Evolutionary conservation across 1,284 basidiomycete genomes (phyloP), one percentile per base, ranked within the genome.

Genomic region (Melanopsichium pennsylvanicum): DNA sequence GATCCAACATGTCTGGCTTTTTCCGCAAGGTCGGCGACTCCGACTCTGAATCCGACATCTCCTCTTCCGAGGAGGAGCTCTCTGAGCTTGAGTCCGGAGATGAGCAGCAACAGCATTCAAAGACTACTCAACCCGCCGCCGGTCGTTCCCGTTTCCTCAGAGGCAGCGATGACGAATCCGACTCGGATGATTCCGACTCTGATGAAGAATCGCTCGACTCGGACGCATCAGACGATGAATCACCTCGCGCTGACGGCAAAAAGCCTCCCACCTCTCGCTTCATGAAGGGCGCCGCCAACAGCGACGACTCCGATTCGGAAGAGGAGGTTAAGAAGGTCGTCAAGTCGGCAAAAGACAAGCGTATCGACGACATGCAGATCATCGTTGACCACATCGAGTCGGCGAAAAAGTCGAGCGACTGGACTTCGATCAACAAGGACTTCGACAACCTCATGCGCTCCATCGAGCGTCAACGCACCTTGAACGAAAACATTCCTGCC

Each of bases 361-460:
- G 92, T 42, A 81, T 91, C 72, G 91, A 90, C 59, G 91, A 93
- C 84, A 92, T 95, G 86, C 91, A 92, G 82, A 87, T 75, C 70
- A 90, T 90, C 11, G 91, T 92, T 47, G 92, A 90, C 83, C 86
- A 85, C 43, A 95, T 98, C 83, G 92, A 96, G 54, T 98, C 98
- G 82, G 93, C 90, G 22, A 85, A 93, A 73, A 95, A 93, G 85
- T 95, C 94, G 76, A 81, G 83, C 43, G 93, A 99, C 84, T 99
- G 96, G 96, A 89, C 90, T 19, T 89, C 88, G 29, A 96, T 94
- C 75, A 44, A 39, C 36, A 41, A 82, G 95, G 96, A 98, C 84
- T 97, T 95, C 82, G 96, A 99, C 84, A 96, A 95, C 82, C 86
- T 99, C 50, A 84, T 87, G 47, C 91, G 94, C 45, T 89, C 97